Evolutionary conservation across 768 basidiomycete species (phyloP).

Genomic region (Roridomyces roridus): DNA sequence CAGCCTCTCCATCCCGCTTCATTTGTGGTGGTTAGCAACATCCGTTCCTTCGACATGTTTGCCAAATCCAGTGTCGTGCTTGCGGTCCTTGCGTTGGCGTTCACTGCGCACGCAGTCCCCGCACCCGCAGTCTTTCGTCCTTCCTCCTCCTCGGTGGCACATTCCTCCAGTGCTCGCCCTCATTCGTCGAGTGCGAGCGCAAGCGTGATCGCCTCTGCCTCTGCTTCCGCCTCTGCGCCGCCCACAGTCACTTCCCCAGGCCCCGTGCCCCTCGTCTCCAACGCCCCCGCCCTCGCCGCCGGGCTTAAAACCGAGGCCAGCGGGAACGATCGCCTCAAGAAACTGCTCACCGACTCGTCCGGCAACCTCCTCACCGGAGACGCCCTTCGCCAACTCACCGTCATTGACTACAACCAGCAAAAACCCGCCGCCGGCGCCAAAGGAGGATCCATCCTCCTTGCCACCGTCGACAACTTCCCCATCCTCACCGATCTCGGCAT

Average conservation of each 20-base stretch:
- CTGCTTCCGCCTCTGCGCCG: not conserved
- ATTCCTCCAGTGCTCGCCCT: too few species aligned
- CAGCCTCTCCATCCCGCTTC: too few species aligned
- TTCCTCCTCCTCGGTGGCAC: too few species aligned
- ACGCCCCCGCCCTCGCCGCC: not conserved
- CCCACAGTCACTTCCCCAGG: not conserved
- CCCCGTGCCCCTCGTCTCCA: not conserved
- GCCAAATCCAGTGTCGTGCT: too few species aligned
- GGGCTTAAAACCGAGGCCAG: not conserved
- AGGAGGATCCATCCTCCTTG: constrained; percentile 21
- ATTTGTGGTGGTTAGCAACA: too few species aligned
- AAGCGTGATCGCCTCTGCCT: too few species aligned
- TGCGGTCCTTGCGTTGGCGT: too few species aligned
- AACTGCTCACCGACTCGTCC: constrained; percentile 29
- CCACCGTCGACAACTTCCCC: constrained; percentile 20
- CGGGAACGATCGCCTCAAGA: constrained; percentile 13
- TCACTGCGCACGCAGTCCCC: too few species aligned
- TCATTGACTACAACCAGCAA: constrained; percentile 1
- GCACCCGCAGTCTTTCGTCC: too few species aligned
- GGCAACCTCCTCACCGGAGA: constrained; percentile 12
- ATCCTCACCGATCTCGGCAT: constrained; percentile 2
- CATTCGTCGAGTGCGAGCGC: too few species aligned
- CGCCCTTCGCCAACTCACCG: not conserved
- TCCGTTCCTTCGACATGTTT: too few species aligned
- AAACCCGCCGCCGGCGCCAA: not conserved